Base-by-base conservation (phyloP, 805 yeast species). In the Debaryomyces castellii region DNA sequence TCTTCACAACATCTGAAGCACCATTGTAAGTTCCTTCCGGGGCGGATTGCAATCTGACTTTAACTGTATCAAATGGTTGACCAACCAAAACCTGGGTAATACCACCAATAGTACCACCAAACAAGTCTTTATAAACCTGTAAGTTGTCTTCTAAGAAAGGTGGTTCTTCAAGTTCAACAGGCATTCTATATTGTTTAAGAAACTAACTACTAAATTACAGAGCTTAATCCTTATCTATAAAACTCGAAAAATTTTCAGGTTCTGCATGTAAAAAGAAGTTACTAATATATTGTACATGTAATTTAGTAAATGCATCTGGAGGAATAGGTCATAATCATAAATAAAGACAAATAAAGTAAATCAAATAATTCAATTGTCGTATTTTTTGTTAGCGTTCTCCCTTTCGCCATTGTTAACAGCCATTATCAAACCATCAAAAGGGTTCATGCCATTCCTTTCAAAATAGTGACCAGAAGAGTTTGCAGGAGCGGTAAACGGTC, bases 41-140 rank as follows among this genome's bases (percentile, higher is more conserved):
- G 1, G 91, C 89, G 2, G 95, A 85, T 61, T 94, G 98, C 40
- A 94, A 74, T 43, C 99, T 76, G 17, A 94, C 98, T 67, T 92
- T 92, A 38, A 94, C 88, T 8, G 96, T 88, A 63, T 91, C 98
- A 59, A 92, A 92, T 6, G 98, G 97, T 67, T 94, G 98, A 20
- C 99, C 99, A 11, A 86, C 87, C 27, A 94, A 71, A 6, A 94
- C 98, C 68, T 94, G 99, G 5, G 97, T 92, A 22, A 94, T 81
- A 44, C 99, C 99, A 46, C 98, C 98, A 54, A 85, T 77, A 14
- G 97, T 92, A 17, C 99, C 99, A 4, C 96, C 95, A 44, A 87
- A 67, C 40, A 90, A 77, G 63, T 91, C 97, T 57, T 89, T 89
- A 25, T 76, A 52, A 9, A 89, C 89, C 51, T 71, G 77, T 38